Percentiles rank a stretch among this genome's conserved stretches.
Conservation (phyloP, 768 basidiomycete species). For the Daedaleopsis sinensis region DNA sequence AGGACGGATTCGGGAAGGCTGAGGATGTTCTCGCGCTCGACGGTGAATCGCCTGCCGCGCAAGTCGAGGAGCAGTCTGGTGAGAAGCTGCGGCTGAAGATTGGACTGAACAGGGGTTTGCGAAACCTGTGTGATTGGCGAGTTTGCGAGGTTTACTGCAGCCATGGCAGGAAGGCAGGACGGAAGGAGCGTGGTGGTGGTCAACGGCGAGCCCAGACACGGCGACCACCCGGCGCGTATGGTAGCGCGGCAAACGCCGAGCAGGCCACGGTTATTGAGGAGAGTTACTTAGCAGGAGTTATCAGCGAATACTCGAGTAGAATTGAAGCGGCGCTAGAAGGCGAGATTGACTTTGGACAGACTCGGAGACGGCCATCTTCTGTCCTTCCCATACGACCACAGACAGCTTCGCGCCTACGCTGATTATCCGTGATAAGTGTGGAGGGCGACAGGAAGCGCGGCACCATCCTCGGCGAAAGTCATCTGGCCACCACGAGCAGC, state of each 20-base stretch:
- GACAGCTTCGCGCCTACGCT: neutral
- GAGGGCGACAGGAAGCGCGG: no score
- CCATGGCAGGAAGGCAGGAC: conserved; percentile 19
- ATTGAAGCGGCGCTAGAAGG: neutral
- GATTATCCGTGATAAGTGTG: neutral
- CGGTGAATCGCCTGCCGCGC: conserved; percentile 87
- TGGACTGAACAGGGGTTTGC: conserved; percentile 65
- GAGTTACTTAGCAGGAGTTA: neutral
- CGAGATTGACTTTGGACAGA: neutral
- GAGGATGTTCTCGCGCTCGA: conserved; percentile 98
- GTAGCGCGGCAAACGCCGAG: no score
- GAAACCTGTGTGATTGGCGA: conserved; percentile 56
- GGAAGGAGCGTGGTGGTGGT: conserved; percentile 10
- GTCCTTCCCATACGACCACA: neutral
- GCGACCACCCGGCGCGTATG: neutral
- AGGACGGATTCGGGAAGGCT: conserved; percentile 97
- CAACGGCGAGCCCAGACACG: conserved; percentile 9
- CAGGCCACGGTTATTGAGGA: no score
- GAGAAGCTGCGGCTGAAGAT: conserved; percentile 84
- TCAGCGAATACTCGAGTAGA: neutral
- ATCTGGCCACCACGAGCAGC: neutral
- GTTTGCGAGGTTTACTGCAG: conserved; percentile 29
- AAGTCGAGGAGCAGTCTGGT: conserved; percentile 91
- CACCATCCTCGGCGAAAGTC: neutral
- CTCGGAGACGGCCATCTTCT: neutral